phyloP scores from a whole-genome alignment of 2,329 filamentous ascomycete genomes.

The Cladosporium sphaerospermum region DNA sequence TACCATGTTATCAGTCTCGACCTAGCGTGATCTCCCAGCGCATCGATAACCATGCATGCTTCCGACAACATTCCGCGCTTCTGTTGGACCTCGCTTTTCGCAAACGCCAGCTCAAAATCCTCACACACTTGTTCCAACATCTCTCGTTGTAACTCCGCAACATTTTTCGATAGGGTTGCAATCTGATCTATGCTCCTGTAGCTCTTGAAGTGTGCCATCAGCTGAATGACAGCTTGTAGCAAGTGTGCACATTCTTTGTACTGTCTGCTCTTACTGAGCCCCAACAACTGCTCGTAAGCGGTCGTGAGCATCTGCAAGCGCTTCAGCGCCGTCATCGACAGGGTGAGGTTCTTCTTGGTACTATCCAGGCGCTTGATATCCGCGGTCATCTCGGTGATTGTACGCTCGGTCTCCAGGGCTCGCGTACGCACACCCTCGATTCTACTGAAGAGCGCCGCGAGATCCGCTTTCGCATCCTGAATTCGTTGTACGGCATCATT shows the following conservation, averaged over 20 bases:
- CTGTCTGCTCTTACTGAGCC: conserved; percentile 75
- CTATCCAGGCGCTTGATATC: conserved; percentile 96
- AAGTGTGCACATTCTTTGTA: conserved; percentile 93
- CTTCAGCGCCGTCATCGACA: conserved; percentile 97
- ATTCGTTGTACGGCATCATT: conserved; percentile 85
- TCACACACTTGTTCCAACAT: conserved; percentile 97
- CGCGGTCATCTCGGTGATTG: conserved; percentile 97
- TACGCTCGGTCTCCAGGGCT: conserved; percentile 85
- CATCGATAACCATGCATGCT: conserved; percentile 90
- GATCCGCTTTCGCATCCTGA: conserved; percentile 81
- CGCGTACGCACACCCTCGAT: conserved; percentile 88
- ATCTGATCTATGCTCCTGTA: conserved; percentile 98
- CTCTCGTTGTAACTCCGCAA: conserved; percentile 87
- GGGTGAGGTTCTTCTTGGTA: conserved; percentile 91
- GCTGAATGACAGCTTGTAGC: conserved; percentile 88
- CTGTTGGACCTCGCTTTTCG: conserved; percentile 72
- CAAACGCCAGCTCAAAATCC: conserved; percentile 93
- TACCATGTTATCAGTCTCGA: conserved; percentile 88
- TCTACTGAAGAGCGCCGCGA: conserved; percentile 84
- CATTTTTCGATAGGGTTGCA: conserved; percentile 82
- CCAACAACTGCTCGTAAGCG: conserved; percentile 92
- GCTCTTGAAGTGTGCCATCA: conserved; percentile 98
- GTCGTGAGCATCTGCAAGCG: conserved; percentile 97
- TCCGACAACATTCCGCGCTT: conserved; percentile 70
- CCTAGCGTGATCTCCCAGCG: conserved; percentile 80